These are phyloP conservation scores for Geotrichum bryndzae DNA, from an alignment of 1,139 yeast genomes.

Conservation along the genomic window DNA sequence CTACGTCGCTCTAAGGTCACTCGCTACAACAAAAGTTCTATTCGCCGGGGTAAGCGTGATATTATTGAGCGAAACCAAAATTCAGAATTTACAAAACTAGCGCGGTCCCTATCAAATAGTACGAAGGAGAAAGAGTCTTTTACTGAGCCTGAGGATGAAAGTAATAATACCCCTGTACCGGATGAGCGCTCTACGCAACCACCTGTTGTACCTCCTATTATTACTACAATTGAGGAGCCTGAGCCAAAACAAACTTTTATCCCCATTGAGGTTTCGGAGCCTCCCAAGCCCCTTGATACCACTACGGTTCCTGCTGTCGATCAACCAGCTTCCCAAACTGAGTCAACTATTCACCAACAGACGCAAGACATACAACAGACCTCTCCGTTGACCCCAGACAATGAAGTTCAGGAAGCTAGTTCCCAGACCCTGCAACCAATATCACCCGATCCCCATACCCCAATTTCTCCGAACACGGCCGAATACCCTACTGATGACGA, in stretches of 20 bases:
- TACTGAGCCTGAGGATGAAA: not conserved
- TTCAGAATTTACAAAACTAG: not conserved
- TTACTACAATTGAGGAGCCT: not conserved
- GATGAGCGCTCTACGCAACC: not conserved
- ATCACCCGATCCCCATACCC: not conserved
- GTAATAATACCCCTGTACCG: not conserved
- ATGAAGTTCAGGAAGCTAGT: not conserved
- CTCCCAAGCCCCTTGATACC: constrained; percentile 6
- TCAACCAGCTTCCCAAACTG: constrained; percentile 11
- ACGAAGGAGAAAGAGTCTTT: not conserved
- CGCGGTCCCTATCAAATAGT: not conserved
- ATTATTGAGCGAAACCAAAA: constrained; percentile 2
- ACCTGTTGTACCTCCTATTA: not conserved
- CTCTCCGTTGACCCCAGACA: not conserved
- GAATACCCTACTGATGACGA: constrained; percentile 13
- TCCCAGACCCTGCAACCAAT: not conserved
- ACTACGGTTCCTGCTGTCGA: constrained; percentile 4
- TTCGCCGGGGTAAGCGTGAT: constrained; percentile 21
- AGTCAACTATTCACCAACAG: not conserved
- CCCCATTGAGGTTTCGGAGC: constrained; percentile 2
- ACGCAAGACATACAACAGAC: not conserved
- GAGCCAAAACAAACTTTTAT: not conserved
- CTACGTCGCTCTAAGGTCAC: constrained; percentile 29
- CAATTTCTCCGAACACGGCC: constrained; percentile 3
- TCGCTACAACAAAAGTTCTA: constrained; percentile 25